A percentile compares a stretch with the other conserved stretches of the same genome.
phyloP scores from a whole-genome alignment of 2,329 filamentous ascomycete genomes.

The Curvularia eragrostidis region DNA sequence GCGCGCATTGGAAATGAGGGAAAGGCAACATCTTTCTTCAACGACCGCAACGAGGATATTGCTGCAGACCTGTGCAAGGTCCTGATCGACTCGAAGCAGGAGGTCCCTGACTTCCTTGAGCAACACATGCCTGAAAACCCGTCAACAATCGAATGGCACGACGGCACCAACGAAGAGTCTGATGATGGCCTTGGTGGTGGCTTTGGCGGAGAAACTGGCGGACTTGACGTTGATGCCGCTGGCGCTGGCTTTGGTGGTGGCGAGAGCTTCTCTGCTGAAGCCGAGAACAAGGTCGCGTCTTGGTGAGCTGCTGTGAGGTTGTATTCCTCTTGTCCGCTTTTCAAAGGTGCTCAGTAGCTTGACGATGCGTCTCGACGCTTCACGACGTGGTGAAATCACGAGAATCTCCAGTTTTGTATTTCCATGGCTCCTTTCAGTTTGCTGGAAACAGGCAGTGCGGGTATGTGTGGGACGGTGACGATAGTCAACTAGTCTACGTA shows the following conservation, averaged over 20 bases:
- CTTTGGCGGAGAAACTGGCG: slow-evolving; percentile 17
- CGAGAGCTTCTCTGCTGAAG: slow-evolving; percentile 26
- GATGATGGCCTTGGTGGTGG: slow-evolving; percentile 31
- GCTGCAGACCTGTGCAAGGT: slow-evolving; percentile 78
- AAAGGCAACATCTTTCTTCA: slow-evolving; percentile 88
- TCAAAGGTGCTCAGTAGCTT: slow-evolving; percentile 5
- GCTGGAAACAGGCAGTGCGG: slow-evolving; percentile 20
- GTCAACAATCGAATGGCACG: slow-evolving; percentile 59
- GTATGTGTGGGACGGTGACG: slow-evolving; percentile 5
- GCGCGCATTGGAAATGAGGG: slow-evolving; percentile 90
- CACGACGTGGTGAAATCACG: slow-evolving; percentile 5
- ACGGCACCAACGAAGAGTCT: slow-evolving; percentile 55
- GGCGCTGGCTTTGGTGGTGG: slow-evolving; percentile 15
- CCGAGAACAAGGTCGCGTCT: slow-evolving; percentile 32
- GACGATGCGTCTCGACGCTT: neutral
- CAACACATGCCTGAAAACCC: slow-evolving; percentile 66
- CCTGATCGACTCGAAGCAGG: slow-evolving; percentile 78
- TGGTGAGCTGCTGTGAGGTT: slow-evolving; percentile 31
- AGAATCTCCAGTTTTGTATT: slow-evolving; percentile 18
- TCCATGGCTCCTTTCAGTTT: neutral
- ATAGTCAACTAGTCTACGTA: slow-evolving; percentile 18
- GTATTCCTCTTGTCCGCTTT: neutral
- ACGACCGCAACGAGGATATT: slow-evolving; percentile 75
- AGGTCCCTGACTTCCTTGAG: slow-evolving; percentile 81
- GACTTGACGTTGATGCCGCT: slow-evolving; percentile 19